A percentile compares a stretch with the other conserved stretches of the same genome.
phyloP scores from a whole-genome alignment of 352 stramenopile species.

The Phytophthora capsici region DNA sequence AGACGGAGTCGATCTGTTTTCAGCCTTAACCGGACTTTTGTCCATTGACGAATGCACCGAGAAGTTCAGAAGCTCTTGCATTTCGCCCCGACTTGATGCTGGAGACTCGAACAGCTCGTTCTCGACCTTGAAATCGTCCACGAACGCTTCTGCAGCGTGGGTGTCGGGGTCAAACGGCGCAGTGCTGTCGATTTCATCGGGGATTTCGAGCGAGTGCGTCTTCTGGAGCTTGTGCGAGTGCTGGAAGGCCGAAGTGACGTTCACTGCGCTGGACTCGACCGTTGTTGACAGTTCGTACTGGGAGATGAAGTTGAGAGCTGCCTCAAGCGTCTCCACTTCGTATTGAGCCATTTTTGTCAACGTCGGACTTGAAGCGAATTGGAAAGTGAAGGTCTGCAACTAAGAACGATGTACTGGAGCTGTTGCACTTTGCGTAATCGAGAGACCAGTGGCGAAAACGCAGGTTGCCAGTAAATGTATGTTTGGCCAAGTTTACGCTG shows the following conservation, averaged over 20 bases:
- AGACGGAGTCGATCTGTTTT: too few species aligned
- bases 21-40: neutral
- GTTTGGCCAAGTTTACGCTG: conserved; percentile 6
- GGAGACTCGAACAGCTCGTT: conserved; percentile 17
- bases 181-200: neutral
- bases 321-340: conserved; percentile 33
- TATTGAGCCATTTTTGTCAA: conserved; percentile 23
- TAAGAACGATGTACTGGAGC: too few species aligned
- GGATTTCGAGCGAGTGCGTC: conserved; percentile 31
- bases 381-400: conserved; percentile 6
- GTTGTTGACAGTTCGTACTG: conserved; percentile 25
- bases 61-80: conserved; percentile 6
- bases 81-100: neutral
- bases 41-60: neutral
- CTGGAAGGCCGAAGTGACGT: conserved; percentile 26
- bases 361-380: conserved; percentile 14
- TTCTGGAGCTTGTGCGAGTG: conserved; percentile 24
- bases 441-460: neutral
- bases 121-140: conserved; percentile 26
- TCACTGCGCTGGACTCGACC: neutral
- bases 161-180: conserved; percentile 14
- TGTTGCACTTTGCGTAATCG: neutral
- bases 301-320: conserved; percentile 31
- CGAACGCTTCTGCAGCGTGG: conserved; percentile 19
- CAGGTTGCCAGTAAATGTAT: neutral